These are phyloP conservation scores for Metschnikowia drakensbergensis DNA, from an alignment of 805 yeast genomes.

Conservation along the genomic window DNA sequence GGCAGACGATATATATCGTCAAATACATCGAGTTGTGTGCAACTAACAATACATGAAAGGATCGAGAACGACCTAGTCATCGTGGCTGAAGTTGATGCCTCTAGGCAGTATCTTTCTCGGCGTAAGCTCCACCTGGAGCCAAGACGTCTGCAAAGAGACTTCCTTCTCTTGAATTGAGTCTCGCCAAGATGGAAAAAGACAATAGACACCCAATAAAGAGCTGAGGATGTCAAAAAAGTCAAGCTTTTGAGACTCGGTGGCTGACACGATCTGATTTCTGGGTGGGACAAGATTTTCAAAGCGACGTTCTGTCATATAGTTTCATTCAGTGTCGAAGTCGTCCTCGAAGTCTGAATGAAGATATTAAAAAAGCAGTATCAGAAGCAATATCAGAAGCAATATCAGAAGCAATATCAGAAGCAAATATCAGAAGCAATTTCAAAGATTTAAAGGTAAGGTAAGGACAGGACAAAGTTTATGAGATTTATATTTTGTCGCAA, in stretches of 20 bases:
- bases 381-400: no score
- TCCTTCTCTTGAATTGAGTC: slow-evolving; percentile 93
- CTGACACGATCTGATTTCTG: slow-evolving; percentile 46
- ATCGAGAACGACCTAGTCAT: background rate
- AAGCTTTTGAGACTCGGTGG: slow-evolving; percentile 25
- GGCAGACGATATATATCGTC: slow-evolving; percentile 19
- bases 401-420: no score
- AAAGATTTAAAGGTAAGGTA: no score
- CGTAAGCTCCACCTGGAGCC: slow-evolving; percentile 57
- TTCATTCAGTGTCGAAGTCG: slow-evolving; percentile 75
- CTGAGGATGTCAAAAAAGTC: slow-evolving; percentile 64
- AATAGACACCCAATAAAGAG: slow-evolving; percentile 86
- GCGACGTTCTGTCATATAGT: slow-evolving; percentile 86
- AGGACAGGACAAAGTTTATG: no score
- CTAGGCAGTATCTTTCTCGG: slow-evolving; percentile 27
- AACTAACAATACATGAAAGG: slow-evolving; percentile 1
- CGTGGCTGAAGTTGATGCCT: slow-evolving; percentile 3
- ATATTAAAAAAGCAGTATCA: no score
- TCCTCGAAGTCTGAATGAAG: slow-evolving; percentile 49
- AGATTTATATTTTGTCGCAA: no score
- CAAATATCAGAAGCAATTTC: no score
- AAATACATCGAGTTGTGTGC: slow-evolving; percentile 8
- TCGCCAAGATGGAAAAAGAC: slow-evolving; percentile 83
- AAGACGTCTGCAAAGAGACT: slow-evolving; percentile 74
- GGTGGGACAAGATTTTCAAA: slow-evolving; percentile 86